A percentile compares a stretch with the other conserved stretches of the same genome.
These are phyloP conservation scores for Hymenotorrendiella dingleyae DNA, from an alignment of 2,329 filamentous ascomycete genomes.

Conservation along the genomic window DNA sequence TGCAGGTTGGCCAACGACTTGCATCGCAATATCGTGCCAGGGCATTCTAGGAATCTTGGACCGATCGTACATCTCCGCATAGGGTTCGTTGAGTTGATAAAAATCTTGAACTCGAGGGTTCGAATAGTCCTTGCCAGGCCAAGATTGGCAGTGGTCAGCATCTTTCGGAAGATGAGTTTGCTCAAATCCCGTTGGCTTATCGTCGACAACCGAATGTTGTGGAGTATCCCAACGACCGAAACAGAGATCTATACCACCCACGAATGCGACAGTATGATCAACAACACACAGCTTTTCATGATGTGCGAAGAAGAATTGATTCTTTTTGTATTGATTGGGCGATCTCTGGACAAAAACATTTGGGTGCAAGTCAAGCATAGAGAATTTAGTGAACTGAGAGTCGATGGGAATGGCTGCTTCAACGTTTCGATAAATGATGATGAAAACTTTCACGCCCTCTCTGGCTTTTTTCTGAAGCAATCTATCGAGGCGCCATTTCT, in stretches of 20 bases:
- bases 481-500: conserved; percentile 94
- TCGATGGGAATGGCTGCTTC: conserved; percentile 96
- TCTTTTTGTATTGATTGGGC: conserved; percentile 96
- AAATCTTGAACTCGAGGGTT: conserved; percentile 96
- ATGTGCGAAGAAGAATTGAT: conserved; percentile 98
- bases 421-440: conserved; percentile 97
- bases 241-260: conserved; percentile 92
- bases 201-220: conserved; percentile 83
- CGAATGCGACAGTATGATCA: conserved; percentile 91
- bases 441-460: conserved; percentile 94
- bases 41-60: conserved; percentile 88
- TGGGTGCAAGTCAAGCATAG: conserved; percentile 86
- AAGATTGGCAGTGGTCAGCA: conserved; percentile 89
- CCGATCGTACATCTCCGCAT: conserved; percentile 98
- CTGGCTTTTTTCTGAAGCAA: conserved; percentile 88
- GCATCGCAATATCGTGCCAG: conserved; percentile 98
- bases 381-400: conserved; percentile 97
- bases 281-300: conserved; percentile 98
- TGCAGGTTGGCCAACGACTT: conserved; percentile 92
- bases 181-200: conserved; percentile 94
- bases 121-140: conserved; percentile 97
- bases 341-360: conserved; percentile 96
- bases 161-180: conserved; percentile 70
- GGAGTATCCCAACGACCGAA: conserved; percentile 97
- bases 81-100: conserved; percentile 85